Evolutionary conservation across 345 rosid genomes (phyloP).

Genomic region (Citrus reticulata): DNA sequence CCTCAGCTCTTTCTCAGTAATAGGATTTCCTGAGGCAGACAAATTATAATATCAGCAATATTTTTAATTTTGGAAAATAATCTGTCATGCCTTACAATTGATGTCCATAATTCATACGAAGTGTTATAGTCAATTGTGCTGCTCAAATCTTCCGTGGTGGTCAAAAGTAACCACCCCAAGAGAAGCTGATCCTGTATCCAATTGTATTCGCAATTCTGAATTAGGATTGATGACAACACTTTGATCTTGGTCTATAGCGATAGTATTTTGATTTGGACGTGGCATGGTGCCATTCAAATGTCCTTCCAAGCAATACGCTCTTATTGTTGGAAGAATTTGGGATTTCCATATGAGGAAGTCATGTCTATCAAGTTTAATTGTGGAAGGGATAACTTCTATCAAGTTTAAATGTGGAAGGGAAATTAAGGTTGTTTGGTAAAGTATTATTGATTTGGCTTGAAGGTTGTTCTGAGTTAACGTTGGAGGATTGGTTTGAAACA

Average conservation of each 20-base stretch:
- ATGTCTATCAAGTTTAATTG: not conserved
- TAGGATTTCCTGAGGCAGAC: not conserved
- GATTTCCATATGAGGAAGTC: not conserved
- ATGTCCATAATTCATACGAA: not conserved
- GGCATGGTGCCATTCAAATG: not conserved
- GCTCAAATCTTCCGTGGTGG: not conserved
- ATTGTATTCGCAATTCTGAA: not conserved
- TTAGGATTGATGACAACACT: too few relatives aligned
- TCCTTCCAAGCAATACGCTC: not conserved
- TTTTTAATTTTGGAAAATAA: not conserved
- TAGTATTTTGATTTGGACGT: too few relatives aligned
- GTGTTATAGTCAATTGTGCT: not conserved
- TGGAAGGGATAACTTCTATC: too few relatives aligned
- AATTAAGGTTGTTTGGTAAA: too few relatives aligned
- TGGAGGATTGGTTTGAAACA: too few relatives aligned
- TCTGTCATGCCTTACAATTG: not conserved
- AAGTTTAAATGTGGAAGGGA: too few relatives aligned
- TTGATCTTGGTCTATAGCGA: too few relatives aligned
- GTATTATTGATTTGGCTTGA: too few relatives aligned
- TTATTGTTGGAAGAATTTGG: not conserved
- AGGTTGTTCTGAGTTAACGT: too few relatives aligned
- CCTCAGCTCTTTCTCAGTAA: not conserved
- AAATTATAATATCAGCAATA: not conserved
- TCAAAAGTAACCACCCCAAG: not conserved
- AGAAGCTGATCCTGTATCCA: not conserved